Percentiles rank a stretch among this genome's conserved stretches.
Conservation (phyloP, 1,139 yeast genomes). For the Yamadazyma triangularis region DNA sequence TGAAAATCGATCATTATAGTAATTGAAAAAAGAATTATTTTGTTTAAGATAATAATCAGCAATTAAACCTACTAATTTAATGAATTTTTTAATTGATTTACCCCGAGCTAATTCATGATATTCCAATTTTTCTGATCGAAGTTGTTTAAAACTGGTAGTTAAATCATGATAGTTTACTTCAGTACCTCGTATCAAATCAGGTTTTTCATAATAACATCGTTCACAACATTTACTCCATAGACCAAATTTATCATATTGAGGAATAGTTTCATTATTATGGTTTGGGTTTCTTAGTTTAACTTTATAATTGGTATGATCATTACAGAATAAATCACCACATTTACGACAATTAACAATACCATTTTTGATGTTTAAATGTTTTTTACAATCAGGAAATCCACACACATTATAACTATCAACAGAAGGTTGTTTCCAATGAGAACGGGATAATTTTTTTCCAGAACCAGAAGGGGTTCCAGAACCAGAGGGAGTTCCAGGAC, state of each 20-base stretch:
- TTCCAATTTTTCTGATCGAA: conserved; percentile 39
- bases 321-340: conserved; percentile 74
- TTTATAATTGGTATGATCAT: conserved; percentile 56
- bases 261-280: conserved; percentile 23
- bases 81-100: conserved; percentile 60
- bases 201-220: conserved; percentile 52
- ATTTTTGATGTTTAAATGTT: conserved; percentile 38
- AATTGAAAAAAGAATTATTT: conserved; percentile 2
- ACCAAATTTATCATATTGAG: conserved; percentile 41
- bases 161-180: conserved; percentile 40
- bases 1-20: conserved; percentile 1
- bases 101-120: conserved; percentile 46
- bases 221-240: conserved; percentile 70
- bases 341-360: conserved; percentile 59
- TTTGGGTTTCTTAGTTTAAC: conserved; percentile 38
- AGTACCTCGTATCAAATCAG: conserved; percentile 47
- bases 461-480: conserved; percentile 1
- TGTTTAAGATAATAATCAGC: conserved; percentile 7
- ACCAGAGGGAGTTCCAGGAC: conserved; percentile 3
- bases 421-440: conserved; percentile 62
- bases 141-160: conserved; percentile 36
- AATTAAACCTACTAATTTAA: conserved; percentile 32
- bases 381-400: conserved; percentile 31
- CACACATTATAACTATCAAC: conserved; percentile 30
- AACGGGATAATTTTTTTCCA: conserved; percentile 31